Conservation (phyloP, 164 flowering plant genomes). For the Liriodendron chinense region DNA sequence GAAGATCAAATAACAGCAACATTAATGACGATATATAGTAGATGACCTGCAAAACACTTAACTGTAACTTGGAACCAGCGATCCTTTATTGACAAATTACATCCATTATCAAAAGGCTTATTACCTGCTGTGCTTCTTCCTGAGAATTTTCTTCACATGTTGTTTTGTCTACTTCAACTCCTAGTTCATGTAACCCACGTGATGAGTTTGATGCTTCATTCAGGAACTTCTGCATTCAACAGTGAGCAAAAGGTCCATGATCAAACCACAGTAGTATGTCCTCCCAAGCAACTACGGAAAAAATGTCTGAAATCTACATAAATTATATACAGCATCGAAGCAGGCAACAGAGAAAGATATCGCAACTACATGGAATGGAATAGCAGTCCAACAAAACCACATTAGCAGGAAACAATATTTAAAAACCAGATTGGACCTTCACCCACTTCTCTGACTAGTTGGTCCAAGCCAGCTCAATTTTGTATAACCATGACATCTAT, state of each 20-base stretch:
- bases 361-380: background rate
- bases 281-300: background rate
- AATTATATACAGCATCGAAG: background rate
- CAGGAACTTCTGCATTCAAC: slow-evolving; percentile 31
- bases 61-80: background rate
- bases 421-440: background rate
- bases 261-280: background rate
- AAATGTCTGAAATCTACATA: background rate
- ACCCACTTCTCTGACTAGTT: background rate
- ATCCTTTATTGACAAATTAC: background rate
- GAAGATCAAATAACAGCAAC: slow-evolving; percentile 3
- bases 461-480: background rate
- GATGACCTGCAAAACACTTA: background rate
- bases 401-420: background rate
- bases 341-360: background rate
- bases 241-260: background rate
- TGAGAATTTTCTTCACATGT: slow-evolving; percentile 25
- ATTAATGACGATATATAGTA: slow-evolving; percentile 1
- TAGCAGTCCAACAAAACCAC: background rate
- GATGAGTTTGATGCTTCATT: slow-evolving; percentile 26
- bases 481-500: background rate
- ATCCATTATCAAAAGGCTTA: background rate
- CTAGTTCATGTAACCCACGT: slow-evolving; percentile 24
- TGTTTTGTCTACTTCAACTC: slow-evolving; percentile 21
- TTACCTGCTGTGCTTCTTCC: slow-evolving; percentile 58